Conservation (phyloP, 257 asterid species). For the Misopates orontium region DNA sequence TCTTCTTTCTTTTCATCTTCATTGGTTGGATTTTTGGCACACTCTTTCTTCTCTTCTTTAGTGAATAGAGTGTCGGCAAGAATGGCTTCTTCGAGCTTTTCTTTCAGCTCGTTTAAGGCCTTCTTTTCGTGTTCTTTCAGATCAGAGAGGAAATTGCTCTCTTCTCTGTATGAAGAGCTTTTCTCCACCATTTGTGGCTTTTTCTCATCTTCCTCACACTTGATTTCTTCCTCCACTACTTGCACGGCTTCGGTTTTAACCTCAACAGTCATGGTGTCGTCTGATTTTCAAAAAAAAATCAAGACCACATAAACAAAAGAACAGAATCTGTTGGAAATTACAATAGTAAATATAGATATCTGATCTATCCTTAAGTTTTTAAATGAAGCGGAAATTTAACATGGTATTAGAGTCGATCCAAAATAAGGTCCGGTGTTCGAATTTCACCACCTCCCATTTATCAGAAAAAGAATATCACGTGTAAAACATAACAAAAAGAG, state of each 20-base stretch:
- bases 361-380: no score
- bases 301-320: neutral
- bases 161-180: conserved; percentile 77
- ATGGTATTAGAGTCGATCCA: no score
- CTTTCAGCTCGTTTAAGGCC: conserved; percentile 58
- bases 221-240: conserved; percentile 34
- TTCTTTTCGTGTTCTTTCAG: conserved; percentile 66
- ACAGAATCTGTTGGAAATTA: neutral
- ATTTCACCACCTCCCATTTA: no score
- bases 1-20: conserved; percentile 27
- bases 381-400: no score
- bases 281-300: conserved; percentile 6
- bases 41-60: conserved; percentile 39
- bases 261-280: conserved; percentile 56
- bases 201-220: conserved; percentile 41
- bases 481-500: no score
- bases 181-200: conserved; percentile 49
- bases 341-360: neutral
- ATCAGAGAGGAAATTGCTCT: conserved; percentile 67
- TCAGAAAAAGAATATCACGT: no score
- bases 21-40: conserved; percentile 21
- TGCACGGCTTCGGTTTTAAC: conserved; percentile 47
- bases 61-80: conserved; percentile 49
- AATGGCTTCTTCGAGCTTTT: conserved; percentile 69
- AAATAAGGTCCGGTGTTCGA: no score